Conservation (phyloP, 306 rosid species). For the Quercus dentata region DNA sequence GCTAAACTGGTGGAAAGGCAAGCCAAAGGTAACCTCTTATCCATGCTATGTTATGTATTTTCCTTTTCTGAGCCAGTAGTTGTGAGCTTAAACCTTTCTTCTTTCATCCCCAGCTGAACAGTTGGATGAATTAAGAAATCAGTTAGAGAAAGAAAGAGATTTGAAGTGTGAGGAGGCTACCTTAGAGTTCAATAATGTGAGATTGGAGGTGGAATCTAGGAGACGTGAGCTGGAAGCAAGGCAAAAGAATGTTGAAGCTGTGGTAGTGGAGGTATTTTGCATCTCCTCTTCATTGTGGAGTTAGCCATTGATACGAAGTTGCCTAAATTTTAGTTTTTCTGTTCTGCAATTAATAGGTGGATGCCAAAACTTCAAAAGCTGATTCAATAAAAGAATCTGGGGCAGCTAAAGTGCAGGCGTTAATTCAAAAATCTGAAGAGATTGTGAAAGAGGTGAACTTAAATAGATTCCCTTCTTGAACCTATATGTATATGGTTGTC, state of each 20-base stretch:
- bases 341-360: constrained; percentile 49
- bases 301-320: background rate
- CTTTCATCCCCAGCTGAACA: constrained; percentile 48
- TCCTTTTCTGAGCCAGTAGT: constrained; percentile 7
- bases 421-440: constrained; percentile 43
- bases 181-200: constrained; percentile 36
- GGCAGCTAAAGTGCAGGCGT: constrained; percentile 40
- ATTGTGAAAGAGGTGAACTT: constrained; percentile 53
- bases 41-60: constrained; percentile 6
- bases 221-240: constrained; percentile 55
- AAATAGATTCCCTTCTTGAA: background rate
- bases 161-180: constrained; percentile 51
- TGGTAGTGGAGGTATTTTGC: constrained; percentile 54
- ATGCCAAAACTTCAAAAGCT: constrained; percentile 37
- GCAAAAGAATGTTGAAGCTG: constrained; percentile 56
- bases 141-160: constrained; percentile 58
- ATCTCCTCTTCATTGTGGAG: background rate
- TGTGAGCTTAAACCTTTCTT: constrained; percentile 2
- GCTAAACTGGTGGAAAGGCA: constrained; percentile 63
- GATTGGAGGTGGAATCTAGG: constrained; percentile 62
- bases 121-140: constrained; percentile 48
- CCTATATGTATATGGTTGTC: background rate
- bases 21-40: constrained; percentile 55
- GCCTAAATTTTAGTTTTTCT: constrained; percentile 9
- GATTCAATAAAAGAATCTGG: constrained; percentile 45